A percentile compares a stretch with the other conserved stretches of the same genome.
phyloP scores from a whole-genome alignment of 306 rosid species.

The Prinsepia uniflora region DNA sequence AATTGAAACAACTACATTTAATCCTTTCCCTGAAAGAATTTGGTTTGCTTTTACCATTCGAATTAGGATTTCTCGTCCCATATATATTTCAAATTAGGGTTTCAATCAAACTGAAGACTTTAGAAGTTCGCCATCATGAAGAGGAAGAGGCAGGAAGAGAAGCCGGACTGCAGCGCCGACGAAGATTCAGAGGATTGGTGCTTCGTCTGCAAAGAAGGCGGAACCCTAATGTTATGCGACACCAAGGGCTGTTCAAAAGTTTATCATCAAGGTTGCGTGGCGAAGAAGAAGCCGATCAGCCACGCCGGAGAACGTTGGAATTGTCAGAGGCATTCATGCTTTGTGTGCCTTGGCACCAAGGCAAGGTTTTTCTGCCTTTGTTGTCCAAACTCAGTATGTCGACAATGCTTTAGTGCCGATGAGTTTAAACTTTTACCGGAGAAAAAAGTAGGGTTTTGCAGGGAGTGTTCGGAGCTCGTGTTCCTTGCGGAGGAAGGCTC shows the following conservation, averaged over 20 bases:
- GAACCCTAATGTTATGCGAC: slow-evolving; percentile 39
- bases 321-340: slow-evolving; percentile 66
- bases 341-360: slow-evolving; percentile 26
- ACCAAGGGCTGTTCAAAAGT: slow-evolving; percentile 56
- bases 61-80: no score
- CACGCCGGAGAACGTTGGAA: slow-evolving; percentile 32
- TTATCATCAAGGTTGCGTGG: slow-evolving; percentile 53
- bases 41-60: no score
- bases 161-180: slow-evolving; percentile 8
- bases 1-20: no score
- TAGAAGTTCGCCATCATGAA: neutral
- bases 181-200: slow-evolving; percentile 43
- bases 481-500: slow-evolving; percentile 45
- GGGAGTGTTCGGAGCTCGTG: slow-evolving; percentile 44
- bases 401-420: slow-evolving; percentile 28
- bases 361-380: slow-evolving; percentile 50
- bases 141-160: slow-evolving; percentile 4
- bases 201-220: slow-evolving; percentile 55
- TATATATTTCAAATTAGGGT: no score
- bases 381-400: slow-evolving; percentile 57
- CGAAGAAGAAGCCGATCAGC: slow-evolving; percentile 20
- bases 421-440: slow-evolving; percentile 32
- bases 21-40: no score
- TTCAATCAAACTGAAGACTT: no score
- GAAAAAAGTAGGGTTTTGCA: slow-evolving; percentile 47